Evolutionary conservation across 192 early-diverging fungal genomes (phyloP).

Genomic region (Rhizophagus clarus): DNA sequence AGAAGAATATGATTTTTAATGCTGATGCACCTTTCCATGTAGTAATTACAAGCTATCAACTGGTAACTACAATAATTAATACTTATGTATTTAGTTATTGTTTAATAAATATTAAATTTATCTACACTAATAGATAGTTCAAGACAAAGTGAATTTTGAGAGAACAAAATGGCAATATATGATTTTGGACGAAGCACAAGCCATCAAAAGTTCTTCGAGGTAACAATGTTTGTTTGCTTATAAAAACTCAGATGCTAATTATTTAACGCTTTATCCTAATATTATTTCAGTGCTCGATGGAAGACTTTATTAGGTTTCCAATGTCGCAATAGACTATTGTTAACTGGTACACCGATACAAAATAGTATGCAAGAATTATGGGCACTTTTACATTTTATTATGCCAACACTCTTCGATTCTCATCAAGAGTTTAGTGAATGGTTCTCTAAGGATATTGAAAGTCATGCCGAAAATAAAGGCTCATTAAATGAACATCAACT

Average conservation of each 20-base stretch:
- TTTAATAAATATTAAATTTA: conserved; percentile 3
- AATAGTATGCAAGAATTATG: conserved; percentile 95
- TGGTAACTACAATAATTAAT: conserved; percentile 44
- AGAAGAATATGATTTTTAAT: conserved; percentile 69
- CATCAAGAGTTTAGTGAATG: conserved; percentile 94
- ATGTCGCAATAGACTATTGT: conserved; percentile 79
- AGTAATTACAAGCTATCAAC: conserved; percentile 87
- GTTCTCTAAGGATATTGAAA: conserved; percentile 93
- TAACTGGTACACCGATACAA: conserved; percentile 94
- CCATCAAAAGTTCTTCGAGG: conserved; percentile 85
- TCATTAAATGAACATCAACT: conserved; percentile 85
- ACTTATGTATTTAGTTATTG: not conserved
- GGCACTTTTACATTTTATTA: conserved; percentile 93
- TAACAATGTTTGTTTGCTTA: not conserved
- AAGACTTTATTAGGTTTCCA: conserved; percentile 82
- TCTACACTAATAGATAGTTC: conserved; percentile 48
- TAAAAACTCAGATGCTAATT: not conserved
- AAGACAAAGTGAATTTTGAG: conserved; percentile 81
- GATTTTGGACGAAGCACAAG: conserved; percentile 94
- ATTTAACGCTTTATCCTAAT: not conserved
- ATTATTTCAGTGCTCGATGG: conserved; percentile 70
- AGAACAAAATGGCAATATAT: conserved; percentile 95
- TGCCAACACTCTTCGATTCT: conserved; percentile 92
- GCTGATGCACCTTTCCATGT: conserved; percentile 86
- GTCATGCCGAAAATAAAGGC: conserved; percentile 81